phyloP scores from a whole-genome alignment of 805 yeast species.

The Brettanomyces custersianus region DNA sequence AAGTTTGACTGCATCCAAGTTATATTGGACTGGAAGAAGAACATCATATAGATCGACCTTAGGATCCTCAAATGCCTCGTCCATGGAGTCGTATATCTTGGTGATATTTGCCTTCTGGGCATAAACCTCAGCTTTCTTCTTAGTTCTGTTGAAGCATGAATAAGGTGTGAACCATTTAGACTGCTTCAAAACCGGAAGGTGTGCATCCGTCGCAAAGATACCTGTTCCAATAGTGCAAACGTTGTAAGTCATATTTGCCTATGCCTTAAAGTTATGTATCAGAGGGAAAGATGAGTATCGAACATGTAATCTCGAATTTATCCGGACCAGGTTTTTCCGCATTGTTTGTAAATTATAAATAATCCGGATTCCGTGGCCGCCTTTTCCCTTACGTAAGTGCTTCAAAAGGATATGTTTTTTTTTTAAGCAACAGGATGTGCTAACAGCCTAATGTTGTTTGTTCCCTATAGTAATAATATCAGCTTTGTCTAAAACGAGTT shows the following conservation, averaged over 20 bases:
- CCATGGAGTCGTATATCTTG: conserved; percentile 53
- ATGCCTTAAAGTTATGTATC: no score
- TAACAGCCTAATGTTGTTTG: no score
- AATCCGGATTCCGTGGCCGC: no score
- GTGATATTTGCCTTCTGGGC: conserved; percentile 46
- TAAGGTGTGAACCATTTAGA: conserved; percentile 44
- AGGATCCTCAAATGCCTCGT: conserved; percentile 57
- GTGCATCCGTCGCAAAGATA: conserved; percentile 79
- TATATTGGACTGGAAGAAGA: conserved; percentile 80
- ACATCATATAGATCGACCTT: conserved; percentile 74
- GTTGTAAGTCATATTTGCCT: conserved; percentile 25
- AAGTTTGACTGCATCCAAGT: conserved; percentile 54
- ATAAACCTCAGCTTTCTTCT: conserved; percentile 71
- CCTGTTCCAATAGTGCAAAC: conserved; percentile 75
- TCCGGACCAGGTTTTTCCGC: no score
- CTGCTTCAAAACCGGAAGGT: conserved; percentile 62
- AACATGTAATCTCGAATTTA: no score
- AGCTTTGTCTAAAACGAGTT: no score
- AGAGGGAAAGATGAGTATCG: no score
- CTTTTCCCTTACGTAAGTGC: no score
- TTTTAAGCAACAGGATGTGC: no score
- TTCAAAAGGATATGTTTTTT: no score
- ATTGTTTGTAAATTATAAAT: no score
- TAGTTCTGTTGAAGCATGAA: conserved; percentile 80
- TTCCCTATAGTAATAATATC: no score